Base-by-base conservation (phyloP, 2,329 filamentous ascomycete species). In the Claviceps arundinis region DNA sequence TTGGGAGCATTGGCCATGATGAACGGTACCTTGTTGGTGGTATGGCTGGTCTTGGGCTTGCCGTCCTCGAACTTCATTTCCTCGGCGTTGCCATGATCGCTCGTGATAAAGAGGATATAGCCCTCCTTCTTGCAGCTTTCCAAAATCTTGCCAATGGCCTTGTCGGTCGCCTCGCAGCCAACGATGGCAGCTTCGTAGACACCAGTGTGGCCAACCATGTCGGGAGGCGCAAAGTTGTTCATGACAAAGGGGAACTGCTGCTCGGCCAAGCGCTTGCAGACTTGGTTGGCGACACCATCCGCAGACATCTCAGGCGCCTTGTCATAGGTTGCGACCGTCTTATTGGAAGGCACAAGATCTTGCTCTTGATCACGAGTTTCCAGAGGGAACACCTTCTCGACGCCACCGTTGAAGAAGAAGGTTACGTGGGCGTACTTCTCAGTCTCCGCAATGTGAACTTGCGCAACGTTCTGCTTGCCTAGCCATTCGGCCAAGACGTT, bases 391-490 rank as follows among this genome's bases (percentile, higher is more conserved):
- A 88, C 87, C 76, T 96, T 95, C 75, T 98, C 93, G 50, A 95
- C 87, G 65, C 93, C 93, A 53, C 93, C 93, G 73, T 98, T 98
- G 84, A 97, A 97, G 81, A 97, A 97, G 80, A 97, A 97, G 53
- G 93, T 97, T 58, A 98, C 93, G 74, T 98, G 93, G 38, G 93
- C 93, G 70, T 98, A 98, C 77, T 98, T 98, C 72, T 98, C 93
- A 2, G 93, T 98, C 79, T 98, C 93, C 53, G 93, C 93, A 60
- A 97, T 81, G 74, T 98, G 93, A 60, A 91, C 93, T 73, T 98
- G 93, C 74, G 90, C 84, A 56, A 95, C 77, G 45, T 80, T 81
- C 71, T 97, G 85, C 75, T 91, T 93, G 62, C 85, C 82, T 22
- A 98, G 79, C 82, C 90, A 97, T 75, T 98, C 93, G 22, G 93